phyloP scores from a whole-genome alignment of 441 rosid species.

The Gossypium aridum region DNA sequence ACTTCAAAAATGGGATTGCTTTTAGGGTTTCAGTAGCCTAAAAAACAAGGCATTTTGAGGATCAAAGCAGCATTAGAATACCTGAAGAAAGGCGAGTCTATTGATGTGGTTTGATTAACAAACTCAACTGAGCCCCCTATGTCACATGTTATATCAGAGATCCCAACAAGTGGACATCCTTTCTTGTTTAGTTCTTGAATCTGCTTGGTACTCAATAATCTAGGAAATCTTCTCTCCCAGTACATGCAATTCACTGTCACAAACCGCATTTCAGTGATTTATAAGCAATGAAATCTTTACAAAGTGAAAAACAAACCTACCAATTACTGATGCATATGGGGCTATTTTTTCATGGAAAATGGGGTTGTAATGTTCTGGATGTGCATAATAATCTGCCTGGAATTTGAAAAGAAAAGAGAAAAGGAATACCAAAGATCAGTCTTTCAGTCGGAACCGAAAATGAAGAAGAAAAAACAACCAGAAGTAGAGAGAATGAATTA shows the following conservation, averaged over 20 bases:
- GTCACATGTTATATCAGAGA: conserved; percentile 91
- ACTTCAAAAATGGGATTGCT: neutral
- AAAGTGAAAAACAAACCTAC: conserved; percentile 30
- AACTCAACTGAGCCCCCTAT: conserved; percentile 84
- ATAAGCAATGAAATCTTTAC: neutral
- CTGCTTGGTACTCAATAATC: conserved; percentile 63
- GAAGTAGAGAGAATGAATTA: conserved; percentile 18
- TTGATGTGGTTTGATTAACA: conserved; percentile 59
- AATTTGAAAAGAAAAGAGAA: conserved; percentile 8
- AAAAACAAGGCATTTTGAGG: neutral
- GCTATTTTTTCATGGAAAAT: conserved; percentile 70
- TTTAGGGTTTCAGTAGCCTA: neutral
- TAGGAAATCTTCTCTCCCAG: conserved; percentile 91
- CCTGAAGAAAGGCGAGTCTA: conserved; percentile 89
- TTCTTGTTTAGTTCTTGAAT: conserved; percentile 51
- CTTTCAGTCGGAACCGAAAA: neutral
- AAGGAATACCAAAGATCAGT: neutral
- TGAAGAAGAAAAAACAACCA: neutral
- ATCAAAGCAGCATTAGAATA: conserved; percentile 13
- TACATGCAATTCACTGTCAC: conserved; percentile 89
- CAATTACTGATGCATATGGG: conserved; percentile 82
- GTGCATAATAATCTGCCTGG: conserved; percentile 89
- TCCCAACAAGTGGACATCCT: conserved; percentile 74
- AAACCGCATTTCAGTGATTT: conserved; percentile 3
- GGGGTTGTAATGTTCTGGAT: conserved; percentile 83